Percentiles rank a stretch among this genome's conserved stretches.
These are phyloP conservation scores for Lolium perenne DNA, from an alignment of 176 grass and related monocot genomes.

Conservation along the genomic window DNA sequence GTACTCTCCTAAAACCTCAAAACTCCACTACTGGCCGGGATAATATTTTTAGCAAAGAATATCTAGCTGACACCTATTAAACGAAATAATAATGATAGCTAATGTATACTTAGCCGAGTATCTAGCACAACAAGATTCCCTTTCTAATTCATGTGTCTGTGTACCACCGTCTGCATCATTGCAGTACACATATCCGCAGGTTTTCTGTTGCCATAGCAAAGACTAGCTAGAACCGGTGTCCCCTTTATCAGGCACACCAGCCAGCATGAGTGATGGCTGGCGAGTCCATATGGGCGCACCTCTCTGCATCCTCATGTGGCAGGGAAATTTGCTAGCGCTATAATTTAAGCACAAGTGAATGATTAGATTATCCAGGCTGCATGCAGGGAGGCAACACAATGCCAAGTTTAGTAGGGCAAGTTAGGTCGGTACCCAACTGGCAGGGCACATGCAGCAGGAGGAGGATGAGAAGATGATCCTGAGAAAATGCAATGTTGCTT, in stretches of 20 bases:
- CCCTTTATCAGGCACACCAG: constrained; percentile 20
- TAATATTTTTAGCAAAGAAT: background rate
- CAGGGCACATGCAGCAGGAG: constrained; percentile 32
- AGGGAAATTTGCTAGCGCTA: constrained; percentile 26
- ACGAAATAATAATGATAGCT: background rate
- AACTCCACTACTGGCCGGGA: background rate
- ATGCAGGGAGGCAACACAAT: constrained; percentile 5
- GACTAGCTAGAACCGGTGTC: constrained; percentile 15
- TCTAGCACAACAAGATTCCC: background rate
- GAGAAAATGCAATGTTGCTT: too few species aligned
- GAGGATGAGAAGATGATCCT: background rate
- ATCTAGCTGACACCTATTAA: background rate
- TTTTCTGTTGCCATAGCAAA: constrained; percentile 32
- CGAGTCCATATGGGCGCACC: constrained; percentile 23
- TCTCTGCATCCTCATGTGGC: constrained; percentile 13
- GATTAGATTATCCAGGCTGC: constrained; percentile 26
- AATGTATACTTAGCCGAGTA: background rate
- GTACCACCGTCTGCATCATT: background rate
- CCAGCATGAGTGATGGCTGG: constrained; percentile 15
- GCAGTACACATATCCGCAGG: background rate
- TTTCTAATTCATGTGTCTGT: background rate
- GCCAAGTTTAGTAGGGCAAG: constrained; percentile 30
- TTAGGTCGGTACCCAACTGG: constrained; percentile 37
- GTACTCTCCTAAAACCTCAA: too few species aligned
- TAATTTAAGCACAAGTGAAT: constrained; percentile 27